Conservation (phyloP, 177 flowering plant species). For the Vitis hybrid region DNA sequence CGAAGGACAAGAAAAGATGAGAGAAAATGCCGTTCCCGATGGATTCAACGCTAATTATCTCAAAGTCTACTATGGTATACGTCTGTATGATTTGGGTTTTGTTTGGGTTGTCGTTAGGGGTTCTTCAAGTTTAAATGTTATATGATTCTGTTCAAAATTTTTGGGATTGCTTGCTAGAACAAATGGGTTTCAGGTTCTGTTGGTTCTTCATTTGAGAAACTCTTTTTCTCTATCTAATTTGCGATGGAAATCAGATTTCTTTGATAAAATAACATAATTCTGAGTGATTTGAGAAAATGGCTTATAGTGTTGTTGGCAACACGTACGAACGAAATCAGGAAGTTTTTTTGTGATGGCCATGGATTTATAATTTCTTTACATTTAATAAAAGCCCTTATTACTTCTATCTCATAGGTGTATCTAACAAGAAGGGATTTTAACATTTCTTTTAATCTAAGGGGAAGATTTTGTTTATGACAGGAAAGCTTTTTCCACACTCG, state of each 20-base stretch:
- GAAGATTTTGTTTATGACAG: constrained; percentile 39
- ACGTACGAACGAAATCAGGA: too few species aligned
- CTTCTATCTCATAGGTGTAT: too few species aligned
- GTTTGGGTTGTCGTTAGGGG: not conserved
- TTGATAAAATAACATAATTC: not conserved
- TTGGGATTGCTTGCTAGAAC: too few species aligned
- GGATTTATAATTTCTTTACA: too few species aligned
- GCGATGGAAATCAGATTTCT: not conserved
- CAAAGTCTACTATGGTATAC: constrained; percentile 70
- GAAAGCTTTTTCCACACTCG: constrained; percentile 76
- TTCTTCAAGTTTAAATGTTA: not conserved
- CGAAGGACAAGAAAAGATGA: constrained; percentile 9
- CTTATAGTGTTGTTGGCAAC: not conserved
- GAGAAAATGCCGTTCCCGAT: constrained; percentile 24
- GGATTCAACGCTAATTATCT: constrained; percentile 66
- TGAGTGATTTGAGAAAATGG: not conserved
- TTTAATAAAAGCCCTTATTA: too few species aligned
- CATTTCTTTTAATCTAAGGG: not conserved
- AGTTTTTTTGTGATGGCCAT: too few species aligned
- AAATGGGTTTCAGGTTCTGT: too few species aligned
- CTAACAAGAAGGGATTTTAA: not conserved
- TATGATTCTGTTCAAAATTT: not conserved
- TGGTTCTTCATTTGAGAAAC: too few species aligned
- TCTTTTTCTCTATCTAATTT: too few species aligned
- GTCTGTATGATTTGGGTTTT: not conserved